Conservation (phyloP, 2,329 filamentous ascomycete genomes). For the Nigrograna mackinnonii region DNA sequence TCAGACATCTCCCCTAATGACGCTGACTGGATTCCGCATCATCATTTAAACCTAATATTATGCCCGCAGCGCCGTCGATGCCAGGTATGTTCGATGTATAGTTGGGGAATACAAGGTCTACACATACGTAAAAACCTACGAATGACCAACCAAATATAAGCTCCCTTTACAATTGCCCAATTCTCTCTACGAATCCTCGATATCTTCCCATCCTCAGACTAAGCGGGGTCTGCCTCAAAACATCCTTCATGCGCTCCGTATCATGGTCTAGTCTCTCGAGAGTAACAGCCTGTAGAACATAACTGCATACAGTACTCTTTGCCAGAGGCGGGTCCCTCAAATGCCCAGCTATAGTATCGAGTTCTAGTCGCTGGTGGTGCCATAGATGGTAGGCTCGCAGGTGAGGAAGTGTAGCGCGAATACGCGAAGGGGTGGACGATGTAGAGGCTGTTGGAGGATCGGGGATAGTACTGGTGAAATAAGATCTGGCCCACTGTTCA, state of each 20-base stretch:
- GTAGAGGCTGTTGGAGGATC: conserved; percentile 16
- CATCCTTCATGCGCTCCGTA: conserved; percentile 17
- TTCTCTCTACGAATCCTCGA: conserved; percentile 23
- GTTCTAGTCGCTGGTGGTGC: conserved; percentile 27
- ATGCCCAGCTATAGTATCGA: conserved; percentile 23
- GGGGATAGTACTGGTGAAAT: conserved; percentile 32
- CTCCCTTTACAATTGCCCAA: conserved; percentile 7
- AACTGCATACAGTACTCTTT: conserved; percentile 27
- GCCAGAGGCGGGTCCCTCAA: conserved; percentile 33
- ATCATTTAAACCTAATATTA: no score
- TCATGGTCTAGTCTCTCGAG: conserved; percentile 32
- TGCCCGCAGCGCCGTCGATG: no score
- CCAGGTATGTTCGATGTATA: no score
- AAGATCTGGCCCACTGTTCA: conserved; percentile 30
- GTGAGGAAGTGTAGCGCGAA: conserved; percentile 32
- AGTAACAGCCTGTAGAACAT: conserved; percentile 33
- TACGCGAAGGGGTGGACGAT: conserved; percentile 18
- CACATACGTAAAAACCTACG: no score
- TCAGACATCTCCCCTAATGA: no score
- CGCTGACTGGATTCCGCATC: no score
- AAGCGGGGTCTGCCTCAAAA: conserved; percentile 24
- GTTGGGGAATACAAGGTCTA: no score
- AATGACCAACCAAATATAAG: no score
- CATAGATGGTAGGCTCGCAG: conserved; percentile 40
- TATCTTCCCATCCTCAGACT: conserved; percentile 27